Evolutionary conservation across 306 rosid species (phyloP).

Genomic region (Quercus variabilis): DNA sequence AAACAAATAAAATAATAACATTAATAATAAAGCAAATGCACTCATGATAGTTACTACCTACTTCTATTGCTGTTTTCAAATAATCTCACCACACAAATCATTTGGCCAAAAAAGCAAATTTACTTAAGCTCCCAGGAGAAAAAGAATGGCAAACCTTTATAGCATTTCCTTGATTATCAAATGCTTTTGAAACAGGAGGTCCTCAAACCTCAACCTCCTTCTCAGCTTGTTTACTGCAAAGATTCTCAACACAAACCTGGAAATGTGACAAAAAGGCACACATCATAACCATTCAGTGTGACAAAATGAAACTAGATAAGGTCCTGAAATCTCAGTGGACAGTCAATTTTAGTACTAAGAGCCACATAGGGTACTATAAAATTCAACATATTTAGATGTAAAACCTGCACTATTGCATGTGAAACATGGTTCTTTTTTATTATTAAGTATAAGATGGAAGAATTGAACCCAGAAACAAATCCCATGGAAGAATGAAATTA

Average conservation of each 20-base stretch:
- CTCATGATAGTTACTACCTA: not conserved
- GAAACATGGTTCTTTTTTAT: not conserved
- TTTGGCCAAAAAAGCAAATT: not conserved
- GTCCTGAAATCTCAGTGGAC: not conserved
- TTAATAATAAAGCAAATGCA: not conserved
- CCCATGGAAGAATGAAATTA: too few relatives aligned
- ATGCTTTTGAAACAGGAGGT: slow-evolving; percentile 93
- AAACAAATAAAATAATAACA: not conserved
- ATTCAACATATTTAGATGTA: not conserved
- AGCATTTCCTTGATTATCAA: slow-evolving; percentile 76
- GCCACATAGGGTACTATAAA: not conserved
- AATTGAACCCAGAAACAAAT: too few relatives aligned
- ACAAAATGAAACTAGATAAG: not conserved
- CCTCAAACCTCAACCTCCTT: slow-evolving; percentile 89
- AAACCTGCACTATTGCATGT: not conserved
- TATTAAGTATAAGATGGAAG: too few relatives aligned
- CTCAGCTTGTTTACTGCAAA: slow-evolving; percentile 63
- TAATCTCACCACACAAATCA: not conserved
- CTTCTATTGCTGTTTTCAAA: not conserved
- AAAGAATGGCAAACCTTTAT: slow-evolving; percentile 55
- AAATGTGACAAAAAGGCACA: slow-evolving; percentile 15
- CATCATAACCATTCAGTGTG: not conserved
- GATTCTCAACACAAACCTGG: slow-evolving; percentile 69
- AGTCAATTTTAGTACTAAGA: not conserved
- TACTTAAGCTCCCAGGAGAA: slow-evolving; percentile 4